Conservation (phyloP, 805 yeast species). For the Pichia manshurica region DNA sequence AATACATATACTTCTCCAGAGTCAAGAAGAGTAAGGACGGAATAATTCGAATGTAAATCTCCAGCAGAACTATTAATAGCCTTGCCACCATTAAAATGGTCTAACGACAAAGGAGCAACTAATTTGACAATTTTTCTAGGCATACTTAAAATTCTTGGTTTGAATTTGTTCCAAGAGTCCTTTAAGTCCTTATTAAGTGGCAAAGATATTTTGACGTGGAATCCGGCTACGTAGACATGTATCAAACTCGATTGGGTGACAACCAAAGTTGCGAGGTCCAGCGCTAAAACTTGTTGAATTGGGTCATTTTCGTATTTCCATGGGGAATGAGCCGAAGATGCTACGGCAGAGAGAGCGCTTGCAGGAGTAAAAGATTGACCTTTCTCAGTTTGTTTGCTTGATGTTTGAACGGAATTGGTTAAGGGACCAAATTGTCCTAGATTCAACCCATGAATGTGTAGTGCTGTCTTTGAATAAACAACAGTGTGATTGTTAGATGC, state of each 20-base stretch:
- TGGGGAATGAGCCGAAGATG: constrained; percentile 29
- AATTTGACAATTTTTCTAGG: constrained; percentile 31
- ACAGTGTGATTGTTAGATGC: constrained; percentile 68
- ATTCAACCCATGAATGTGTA: constrained; percentile 72
- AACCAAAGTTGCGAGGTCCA: constrained; percentile 66
- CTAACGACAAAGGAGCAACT: constrained; percentile 23
- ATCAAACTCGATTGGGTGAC: constrained; percentile 53
- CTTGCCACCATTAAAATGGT: neutral
- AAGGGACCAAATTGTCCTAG: constrained; percentile 69
- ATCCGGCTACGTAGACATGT: constrained; percentile 53
- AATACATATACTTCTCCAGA: constrained; percentile 52
- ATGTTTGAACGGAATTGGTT: constrained; percentile 4
- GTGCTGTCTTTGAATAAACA: constrained; percentile 42
- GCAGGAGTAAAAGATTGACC: neutral
- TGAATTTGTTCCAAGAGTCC: constrained; percentile 47
- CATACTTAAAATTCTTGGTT: constrained; percentile 45
- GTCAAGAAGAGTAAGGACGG: constrained; percentile 44
- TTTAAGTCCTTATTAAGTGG: constrained; percentile 33
- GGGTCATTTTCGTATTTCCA: constrained; percentile 40
- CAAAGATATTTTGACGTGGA: constrained; percentile 43
- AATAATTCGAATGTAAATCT: constrained; percentile 33
- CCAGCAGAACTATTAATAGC: neutral
- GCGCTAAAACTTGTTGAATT: constrained; percentile 53
- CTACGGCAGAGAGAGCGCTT: neutral
- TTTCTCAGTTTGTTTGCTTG: constrained; percentile 32